These are phyloP conservation scores for Aeschynomene evenia DNA, from an alignment of 306 rosid genomes.

Conservation along the genomic window DNA sequence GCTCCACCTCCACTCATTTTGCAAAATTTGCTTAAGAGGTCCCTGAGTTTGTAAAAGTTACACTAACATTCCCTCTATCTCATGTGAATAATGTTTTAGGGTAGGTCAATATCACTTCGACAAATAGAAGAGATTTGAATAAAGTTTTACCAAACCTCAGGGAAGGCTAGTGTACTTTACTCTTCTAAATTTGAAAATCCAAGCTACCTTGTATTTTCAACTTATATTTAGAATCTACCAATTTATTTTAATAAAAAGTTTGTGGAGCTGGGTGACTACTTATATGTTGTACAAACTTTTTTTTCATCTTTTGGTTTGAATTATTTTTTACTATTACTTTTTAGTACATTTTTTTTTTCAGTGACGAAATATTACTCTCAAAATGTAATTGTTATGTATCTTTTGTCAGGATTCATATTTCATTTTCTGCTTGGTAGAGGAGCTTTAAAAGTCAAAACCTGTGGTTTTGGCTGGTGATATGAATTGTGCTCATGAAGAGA, in stretches of 20 bases:
- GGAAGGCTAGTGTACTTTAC: too few relatives aligned
- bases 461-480: conserved; percentile 93
- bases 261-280: not conserved
- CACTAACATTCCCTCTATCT: too few relatives aligned
- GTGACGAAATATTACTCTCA: conserved; percentile 4
- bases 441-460: conserved; percentile 88
- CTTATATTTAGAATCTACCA: not conserved
- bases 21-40: too few relatives aligned
- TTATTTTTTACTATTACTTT: not conserved
- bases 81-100: too few relatives aligned
- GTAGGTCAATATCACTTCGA: too few relatives aligned
- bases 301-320: not conserved
- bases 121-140: too few relatives aligned
- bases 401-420: conserved; percentile 9
- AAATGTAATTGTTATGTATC: not conserved
- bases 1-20: too few relatives aligned
- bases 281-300: conserved; percentile 17
- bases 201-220: not conserved
- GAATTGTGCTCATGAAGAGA: conserved; percentile 97
- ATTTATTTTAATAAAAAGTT: not conserved
- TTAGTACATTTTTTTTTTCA: not conserved
- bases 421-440: conserved; percentile 53
- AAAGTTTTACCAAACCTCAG: too few relatives aligned
- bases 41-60: too few relatives aligned
- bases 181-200: conserved; percentile 16